phyloP scores from a whole-genome alignment of 2,329 filamentous ascomycete genomes.

The Neurospora sp. region DNA sequence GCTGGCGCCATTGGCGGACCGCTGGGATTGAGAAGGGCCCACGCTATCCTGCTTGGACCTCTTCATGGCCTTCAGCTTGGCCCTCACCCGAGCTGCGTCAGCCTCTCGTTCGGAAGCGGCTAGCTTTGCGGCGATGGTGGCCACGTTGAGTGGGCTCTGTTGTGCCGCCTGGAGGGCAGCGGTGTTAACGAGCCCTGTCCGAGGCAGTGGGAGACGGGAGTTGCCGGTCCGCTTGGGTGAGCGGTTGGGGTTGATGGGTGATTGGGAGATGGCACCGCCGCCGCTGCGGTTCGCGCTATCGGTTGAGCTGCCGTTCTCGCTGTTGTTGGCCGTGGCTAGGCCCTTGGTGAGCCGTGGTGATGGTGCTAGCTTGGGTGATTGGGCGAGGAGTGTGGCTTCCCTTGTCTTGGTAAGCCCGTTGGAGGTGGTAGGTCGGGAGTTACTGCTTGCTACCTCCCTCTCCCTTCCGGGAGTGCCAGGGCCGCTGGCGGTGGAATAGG shows the following conservation, averaged over 20 bases:
- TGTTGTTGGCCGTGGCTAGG: not conserved
- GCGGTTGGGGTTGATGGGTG: constrained; percentile 14
- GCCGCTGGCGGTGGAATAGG: constrained; percentile 1
- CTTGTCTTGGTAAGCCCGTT: not conserved
- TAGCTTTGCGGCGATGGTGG: constrained; percentile 51
- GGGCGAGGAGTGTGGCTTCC: not conserved
- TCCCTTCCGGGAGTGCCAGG: not conserved
- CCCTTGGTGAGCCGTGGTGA: not conserved
- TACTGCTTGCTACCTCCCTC: not conserved
- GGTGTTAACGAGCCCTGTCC: constrained; percentile 21
- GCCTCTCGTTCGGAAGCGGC: constrained; percentile 55
- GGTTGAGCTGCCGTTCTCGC: constrained; percentile 1
- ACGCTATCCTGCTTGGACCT: constrained; percentile 23
- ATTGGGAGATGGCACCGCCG: not conserved
- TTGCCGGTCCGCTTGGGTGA: constrained; percentile 18
- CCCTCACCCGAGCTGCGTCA: constrained; percentile 51
- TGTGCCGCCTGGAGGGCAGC: constrained; percentile 29
- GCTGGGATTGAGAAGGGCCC: constrained; percentile 7
- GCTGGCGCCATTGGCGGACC: constrained; percentile 13
- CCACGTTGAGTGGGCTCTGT: constrained; percentile 51
- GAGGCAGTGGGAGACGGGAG: constrained; percentile 26
- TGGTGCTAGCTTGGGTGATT: not conserved
- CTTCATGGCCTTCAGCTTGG: constrained; percentile 48
- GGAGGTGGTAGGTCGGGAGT: constrained; percentile 1
- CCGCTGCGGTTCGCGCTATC: not conserved